Conservation (phyloP, 306 rosid genomes). For the Trifolium repens region DNA sequence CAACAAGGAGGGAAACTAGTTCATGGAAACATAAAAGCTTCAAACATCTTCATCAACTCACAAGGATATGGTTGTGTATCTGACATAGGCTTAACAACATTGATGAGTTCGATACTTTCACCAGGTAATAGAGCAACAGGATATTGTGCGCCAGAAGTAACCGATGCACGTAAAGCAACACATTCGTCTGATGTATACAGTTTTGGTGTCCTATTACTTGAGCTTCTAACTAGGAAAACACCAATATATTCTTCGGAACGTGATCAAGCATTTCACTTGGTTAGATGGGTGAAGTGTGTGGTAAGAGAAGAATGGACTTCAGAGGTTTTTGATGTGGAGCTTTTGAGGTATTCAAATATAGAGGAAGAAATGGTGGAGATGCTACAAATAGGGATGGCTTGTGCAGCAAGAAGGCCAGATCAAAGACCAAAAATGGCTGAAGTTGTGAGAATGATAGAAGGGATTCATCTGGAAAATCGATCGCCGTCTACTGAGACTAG, state of each 20-base stretch:
- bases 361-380: conserved; percentile 97
- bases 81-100: conserved; percentile 64
- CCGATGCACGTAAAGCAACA: conserved; percentile 68
- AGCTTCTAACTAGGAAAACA: conserved; percentile 86
- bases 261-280: conserved; percentile 74
- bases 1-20: conserved; percentile 71
- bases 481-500: conserved; percentile 55
- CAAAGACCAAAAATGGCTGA: conserved; percentile 73
- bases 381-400: conserved; percentile 86
- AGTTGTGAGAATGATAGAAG: conserved; percentile 65
- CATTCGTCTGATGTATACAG: conserved; percentile 80
- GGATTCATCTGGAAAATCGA: conserved; percentile 60
- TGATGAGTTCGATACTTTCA: conserved; percentile 60
- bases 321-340: conserved; percentile 86
- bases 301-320: conserved; percentile 99
- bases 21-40: conserved; percentile 90
- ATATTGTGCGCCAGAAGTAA: conserved; percentile 89
- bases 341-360: conserved; percentile 72
- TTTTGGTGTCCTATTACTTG: conserved; percentile 82
- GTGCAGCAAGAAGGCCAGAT: conserved; percentile 75
- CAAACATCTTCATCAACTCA: conserved; percentile 81
- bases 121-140: conserved; percentile 66
- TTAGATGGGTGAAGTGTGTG: conserved; percentile 95
- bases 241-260: conserved; percentile 64
- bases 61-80: conserved; percentile 81